Conservation (phyloP, 164 flowering plant species). For the Akebia trifoliata region DNA sequence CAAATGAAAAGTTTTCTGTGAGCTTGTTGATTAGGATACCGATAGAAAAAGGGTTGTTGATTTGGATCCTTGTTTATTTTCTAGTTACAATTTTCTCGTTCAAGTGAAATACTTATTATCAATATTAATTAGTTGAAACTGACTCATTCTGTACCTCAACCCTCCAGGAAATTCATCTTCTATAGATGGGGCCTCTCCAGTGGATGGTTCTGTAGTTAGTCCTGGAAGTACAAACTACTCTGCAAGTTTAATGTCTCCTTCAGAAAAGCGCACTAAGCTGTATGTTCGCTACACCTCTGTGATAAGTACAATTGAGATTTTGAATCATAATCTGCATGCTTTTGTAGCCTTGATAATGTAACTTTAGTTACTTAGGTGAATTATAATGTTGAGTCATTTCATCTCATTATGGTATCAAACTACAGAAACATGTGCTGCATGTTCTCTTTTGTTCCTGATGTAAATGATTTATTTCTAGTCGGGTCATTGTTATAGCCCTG, state of each 20-base stretch:
- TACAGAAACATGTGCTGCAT: background rate
- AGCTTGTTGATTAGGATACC: no score
- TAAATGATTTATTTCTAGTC: background rate
- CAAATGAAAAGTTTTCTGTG: no score
- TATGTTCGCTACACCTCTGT: conserved; percentile 31
- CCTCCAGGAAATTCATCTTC: conserved; percentile 28
- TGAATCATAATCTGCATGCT: conserved; percentile 6
- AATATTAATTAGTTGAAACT: background rate
- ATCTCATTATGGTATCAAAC: conserved; percentile 1
- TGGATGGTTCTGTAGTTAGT: conserved; percentile 37
- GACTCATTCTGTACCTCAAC: conserved; percentile 10
- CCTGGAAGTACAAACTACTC: conserved; percentile 31
- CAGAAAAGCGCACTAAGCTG: conserved; percentile 52
- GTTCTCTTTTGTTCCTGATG: background rate
- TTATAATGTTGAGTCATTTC: background rate
- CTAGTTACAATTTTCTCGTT: background rate
- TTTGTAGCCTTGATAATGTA: background rate
- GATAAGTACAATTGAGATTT: background rate
- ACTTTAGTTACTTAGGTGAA: no score
- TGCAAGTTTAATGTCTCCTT: conserved; percentile 30
- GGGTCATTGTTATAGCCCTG: conserved; percentile 8
- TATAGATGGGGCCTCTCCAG: conserved; percentile 25
- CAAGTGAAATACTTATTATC: background rate
- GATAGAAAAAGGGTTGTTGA: no score
- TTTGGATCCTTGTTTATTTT: background rate